Conservation (phyloP, 768 basidiomycete species). For the Lanmaoa rubissima region DNA sequence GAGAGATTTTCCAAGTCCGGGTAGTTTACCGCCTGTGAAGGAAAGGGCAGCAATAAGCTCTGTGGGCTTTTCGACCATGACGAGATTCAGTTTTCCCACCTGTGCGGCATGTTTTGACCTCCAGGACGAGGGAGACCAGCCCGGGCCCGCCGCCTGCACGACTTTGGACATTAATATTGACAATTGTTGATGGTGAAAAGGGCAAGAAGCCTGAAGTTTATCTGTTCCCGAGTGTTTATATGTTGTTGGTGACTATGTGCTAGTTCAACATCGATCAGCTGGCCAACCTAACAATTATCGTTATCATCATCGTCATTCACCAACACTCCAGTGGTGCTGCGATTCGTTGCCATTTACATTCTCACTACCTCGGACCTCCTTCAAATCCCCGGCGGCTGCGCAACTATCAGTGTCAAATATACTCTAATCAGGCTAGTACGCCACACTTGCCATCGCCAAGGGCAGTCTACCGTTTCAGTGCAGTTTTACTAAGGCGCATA, state of each 20-base stretch:
- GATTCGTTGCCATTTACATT: background rate
- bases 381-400: background rate
- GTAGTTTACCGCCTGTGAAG: constrained; percentile 63
- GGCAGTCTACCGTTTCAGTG: background rate
- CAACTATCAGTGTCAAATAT: background rate
- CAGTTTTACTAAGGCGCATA: background rate
- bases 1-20: constrained; percentile 60
- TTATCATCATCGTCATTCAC: too few relatives aligned
- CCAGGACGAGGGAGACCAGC: constrained; percentile 83
- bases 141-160: background rate
- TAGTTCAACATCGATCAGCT: too few relatives aligned
- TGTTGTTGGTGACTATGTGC: too few relatives aligned
- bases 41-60: background rate
- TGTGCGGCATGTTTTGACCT: constrained; percentile 73
- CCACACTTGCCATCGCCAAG: background rate
- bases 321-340: background rate
- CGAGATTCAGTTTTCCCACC: constrained; percentile 36
- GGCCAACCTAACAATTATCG: too few relatives aligned
- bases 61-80: background rate
- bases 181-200: background rate
- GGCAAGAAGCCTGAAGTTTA: background rate
- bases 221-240: background rate
- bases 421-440: background rate
- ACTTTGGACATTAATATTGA: constrained; percentile 8
- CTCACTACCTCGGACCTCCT: background rate